Evolutionary conservation across 768 basidiomycete species (phyloP).

Genomic region (Pholiota molesta): DNA sequence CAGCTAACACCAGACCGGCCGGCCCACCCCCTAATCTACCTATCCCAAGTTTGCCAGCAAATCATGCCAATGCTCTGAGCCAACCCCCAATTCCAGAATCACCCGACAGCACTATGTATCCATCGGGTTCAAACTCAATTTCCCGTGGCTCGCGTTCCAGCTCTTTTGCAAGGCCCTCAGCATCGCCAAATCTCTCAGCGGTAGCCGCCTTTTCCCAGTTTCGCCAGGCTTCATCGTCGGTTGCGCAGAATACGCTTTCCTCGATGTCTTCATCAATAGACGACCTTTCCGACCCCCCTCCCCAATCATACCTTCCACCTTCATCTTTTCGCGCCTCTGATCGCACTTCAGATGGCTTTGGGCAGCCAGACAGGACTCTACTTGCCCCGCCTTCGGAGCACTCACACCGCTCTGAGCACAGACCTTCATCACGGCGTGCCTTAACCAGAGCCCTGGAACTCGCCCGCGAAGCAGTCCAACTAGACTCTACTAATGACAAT

Average conservation of each 20-base stretch:
- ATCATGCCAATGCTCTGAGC: constrained; percentile 24
- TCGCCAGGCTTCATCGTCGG: constrained; percentile 36
- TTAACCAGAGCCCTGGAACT: constrained; percentile 85
- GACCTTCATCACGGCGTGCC: constrained; percentile 82
- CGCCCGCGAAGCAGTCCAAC: constrained; percentile 86
- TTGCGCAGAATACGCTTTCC: constrained; percentile 20
- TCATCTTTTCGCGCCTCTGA: constrained; percentile 36
- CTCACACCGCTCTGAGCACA: constrained; percentile 48
- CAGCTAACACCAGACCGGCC: constrained; percentile 63
- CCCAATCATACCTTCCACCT: constrained; percentile 51
- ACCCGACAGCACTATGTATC: constrained; percentile 20
- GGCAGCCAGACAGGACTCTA: constrained; percentile 25
- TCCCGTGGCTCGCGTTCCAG: constrained; percentile 35
- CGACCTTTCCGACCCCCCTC: constrained; percentile 60
- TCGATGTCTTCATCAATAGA: constrained; percentile 46
- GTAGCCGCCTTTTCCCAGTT: constrained; percentile 66
- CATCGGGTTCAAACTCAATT: constrained; percentile 26
- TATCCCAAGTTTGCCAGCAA: constrained; percentile 66
- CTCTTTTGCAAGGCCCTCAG: constrained; percentile 38
- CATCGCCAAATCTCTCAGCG: constrained; percentile 56
- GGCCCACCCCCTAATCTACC: constrained; percentile 75
- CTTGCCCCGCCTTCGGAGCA: constrained; percentile 27
- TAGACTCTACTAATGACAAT: constrained; percentile 87
- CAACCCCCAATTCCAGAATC: constrained; percentile 24
- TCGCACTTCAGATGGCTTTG: constrained; percentile 26